Base-by-base conservation (phyloP, 805 yeast species). In the Teunomyces gatunensis region DNA sequence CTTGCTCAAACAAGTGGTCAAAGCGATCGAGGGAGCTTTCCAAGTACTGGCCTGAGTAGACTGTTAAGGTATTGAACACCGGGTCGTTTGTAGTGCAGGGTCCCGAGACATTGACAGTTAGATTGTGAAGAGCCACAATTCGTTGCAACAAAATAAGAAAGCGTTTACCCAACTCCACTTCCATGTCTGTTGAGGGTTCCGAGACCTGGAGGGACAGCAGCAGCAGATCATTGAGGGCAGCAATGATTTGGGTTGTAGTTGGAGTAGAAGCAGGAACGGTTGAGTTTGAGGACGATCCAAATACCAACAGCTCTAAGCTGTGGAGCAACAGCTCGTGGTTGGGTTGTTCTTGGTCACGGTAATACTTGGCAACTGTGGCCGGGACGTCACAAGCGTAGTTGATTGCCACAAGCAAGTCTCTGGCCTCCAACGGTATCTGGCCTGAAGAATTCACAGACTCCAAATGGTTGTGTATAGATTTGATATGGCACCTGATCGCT, bases 401-500 rank as follows among this genome's bases (percentile, higher is more conserved):
- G 11, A 9, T 25, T 25, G 27, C 27, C 27, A 25, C 27, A 25
- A 25, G 10, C 27, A 25, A 25, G 11, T 57, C 46, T 30, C 56
- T 53, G 20, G 57, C 64, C 30, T 54, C 53, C 40, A 54, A 39
- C 47, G 53, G 58, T 20, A 44, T 44, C 12, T 49, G 48, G 9
- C 47, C 48, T 33, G 41, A 41, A 32, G 33, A 48, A 30, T 12
- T 17, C 18, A 11, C 30, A 23, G 39, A 32, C 12, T 35, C 23
- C 33, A 45, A 41, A 6, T 42, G 21, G 11, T 27, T 18, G 35
- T 53, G 59, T 32, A 61, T 49, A 7, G 50, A 37, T n/a, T 39
- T 47, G 39, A 66, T 45, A 30, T 63, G 64, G 21, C 54, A 55
- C 32, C 55, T 51, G 30, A 64, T 36, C 0, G 67, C 69, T 45